Conservation (phyloP, 1,139 yeast genomes). For the Hyphopichia wangnamkhiaoensis region DNA sequence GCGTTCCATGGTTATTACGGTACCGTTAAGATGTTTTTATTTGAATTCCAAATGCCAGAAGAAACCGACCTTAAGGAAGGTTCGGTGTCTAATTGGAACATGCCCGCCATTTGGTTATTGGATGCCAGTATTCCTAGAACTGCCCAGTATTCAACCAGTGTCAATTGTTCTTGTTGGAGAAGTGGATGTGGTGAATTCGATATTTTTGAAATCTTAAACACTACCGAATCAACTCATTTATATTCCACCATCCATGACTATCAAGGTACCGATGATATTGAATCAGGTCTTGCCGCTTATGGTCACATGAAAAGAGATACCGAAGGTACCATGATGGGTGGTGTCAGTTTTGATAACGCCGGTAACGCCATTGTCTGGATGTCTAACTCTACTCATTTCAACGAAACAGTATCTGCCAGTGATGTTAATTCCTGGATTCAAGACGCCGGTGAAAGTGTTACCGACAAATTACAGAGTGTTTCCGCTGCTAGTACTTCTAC, state of each 20-base stretch:
- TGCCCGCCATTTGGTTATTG: slow-evolving; percentile 97
- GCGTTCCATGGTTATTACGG: slow-evolving; percentile 93
- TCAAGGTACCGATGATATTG: slow-evolving; percentile 66
- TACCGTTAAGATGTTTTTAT: slow-evolving; percentile 75
- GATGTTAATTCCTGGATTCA: slow-evolving; percentile 38
- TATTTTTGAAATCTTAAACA: slow-evolving; percentile 65
- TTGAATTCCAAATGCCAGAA: slow-evolving; percentile 89
- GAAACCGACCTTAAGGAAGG: slow-evolving; percentile 44
- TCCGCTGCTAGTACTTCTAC: slow-evolving; percentile 18
- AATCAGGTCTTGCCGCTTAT: slow-evolving; percentile 56
- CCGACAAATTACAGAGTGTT: slow-evolving; percentile 25
- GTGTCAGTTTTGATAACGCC: slow-evolving; percentile 63
- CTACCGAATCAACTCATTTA: slow-evolving; percentile 54
- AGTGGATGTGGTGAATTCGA: slow-evolving; percentile 98
- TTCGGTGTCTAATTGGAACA: slow-evolving; percentile 62
- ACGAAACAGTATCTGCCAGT: slow-evolving; percentile 31
- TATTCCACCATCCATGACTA: slow-evolving; percentile 71
- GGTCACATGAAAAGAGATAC: slow-evolving; percentile 61
- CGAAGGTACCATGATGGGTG: slow-evolving; percentile 58
- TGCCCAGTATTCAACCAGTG: slow-evolving; percentile 70
- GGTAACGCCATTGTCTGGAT: slow-evolving; percentile 64
- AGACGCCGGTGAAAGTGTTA: slow-evolving; percentile 19
- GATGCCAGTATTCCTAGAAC: slow-evolving; percentile 96
- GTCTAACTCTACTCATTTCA: slow-evolving; percentile 56
- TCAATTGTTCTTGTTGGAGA: slow-evolving; percentile 87